Evolutionary conservation across 768 basidiomycete species (phyloP).

Genomic region (Lentinula detonsa): DNA sequence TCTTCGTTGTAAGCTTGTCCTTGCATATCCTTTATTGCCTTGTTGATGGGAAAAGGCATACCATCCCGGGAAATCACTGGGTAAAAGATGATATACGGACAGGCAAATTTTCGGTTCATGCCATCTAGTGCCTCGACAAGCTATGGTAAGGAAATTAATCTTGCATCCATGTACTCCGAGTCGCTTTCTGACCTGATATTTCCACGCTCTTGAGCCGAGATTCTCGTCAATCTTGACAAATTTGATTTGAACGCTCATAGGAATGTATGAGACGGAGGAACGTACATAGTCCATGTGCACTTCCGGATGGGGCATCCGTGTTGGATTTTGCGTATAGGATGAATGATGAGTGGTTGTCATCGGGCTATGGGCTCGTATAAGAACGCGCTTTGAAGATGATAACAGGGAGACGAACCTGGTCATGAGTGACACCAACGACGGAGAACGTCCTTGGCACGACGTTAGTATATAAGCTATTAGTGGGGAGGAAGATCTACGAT

Average conservation of each 20-base stretch:
- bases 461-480: neutral
- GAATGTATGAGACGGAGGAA: neutral
- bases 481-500: neutral
- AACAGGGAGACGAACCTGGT: slow-evolving; percentile 43
- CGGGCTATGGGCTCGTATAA: slow-evolving; percentile 23
- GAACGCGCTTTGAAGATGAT: neutral
- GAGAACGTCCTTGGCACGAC: slow-evolving; percentile 47
- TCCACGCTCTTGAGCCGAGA: slow-evolving; percentile 63
- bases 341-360: slow-evolving; percentile 39
- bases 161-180: neutral
- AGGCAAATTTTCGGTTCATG: slow-evolving; percentile 73
- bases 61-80: slow-evolving; percentile 71
- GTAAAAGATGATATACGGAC: slow-evolving; percentile 80
- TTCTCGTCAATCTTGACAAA: slow-evolving; percentile 57
- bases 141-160: slow-evolving; percentile 26
- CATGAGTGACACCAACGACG: slow-evolving; percentile 68
- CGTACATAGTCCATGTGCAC: slow-evolving; percentile 76
- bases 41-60: slow-evolving; percentile 79
- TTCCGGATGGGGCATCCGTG: slow-evolving; percentile 77
- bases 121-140: slow-evolving; percentile 70
- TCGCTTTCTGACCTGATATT: slow-evolving; percentile 52
- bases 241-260: neutral
- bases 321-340: slow-evolving; percentile 36
- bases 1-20: slow-evolving; percentile 54
- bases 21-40: slow-evolving; percentile 70